Conservation (phyloP, 495 filamentous ascomycete genomes). For the Daldinia vernicosa region DNA sequence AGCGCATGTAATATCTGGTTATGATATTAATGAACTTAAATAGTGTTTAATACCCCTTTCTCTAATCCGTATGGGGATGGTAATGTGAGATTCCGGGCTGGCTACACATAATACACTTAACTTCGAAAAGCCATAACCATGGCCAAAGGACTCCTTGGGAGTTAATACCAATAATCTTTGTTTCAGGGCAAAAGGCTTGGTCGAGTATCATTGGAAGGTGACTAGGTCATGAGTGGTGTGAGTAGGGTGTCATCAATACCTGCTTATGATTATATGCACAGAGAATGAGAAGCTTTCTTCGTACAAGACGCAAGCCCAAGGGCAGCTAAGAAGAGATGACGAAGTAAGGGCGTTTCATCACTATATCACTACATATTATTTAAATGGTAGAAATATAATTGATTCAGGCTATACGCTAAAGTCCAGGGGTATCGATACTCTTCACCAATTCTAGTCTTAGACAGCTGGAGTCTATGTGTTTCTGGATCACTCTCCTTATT, state of each 20-base stretch:
- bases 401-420: not conserved
- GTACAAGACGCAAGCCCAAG: slow-evolving; percentile 20
- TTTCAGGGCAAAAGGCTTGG: no score
- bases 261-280: no score
- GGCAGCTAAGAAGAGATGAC: slow-evolving; percentile 2
- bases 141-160: no score
- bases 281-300: slow-evolving; percentile 13
- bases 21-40: not conserved
- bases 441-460: not conserved
- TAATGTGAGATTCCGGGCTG: no score
- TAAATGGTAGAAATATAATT: not conserved
- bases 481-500: not conserved
- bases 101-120: no score
- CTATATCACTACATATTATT: not conserved
- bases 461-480: not conserved
- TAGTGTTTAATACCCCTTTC: not conserved
- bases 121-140: no score
- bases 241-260: no score
- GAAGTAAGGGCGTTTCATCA: not conserved
- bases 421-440: slow-evolving; percentile 19
- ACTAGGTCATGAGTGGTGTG: no score
- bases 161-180: no score
- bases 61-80: no score
- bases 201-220: no score
- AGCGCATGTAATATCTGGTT: not conserved